Evolutionary conservation across 306 rosid species (phyloP).

Genomic region (Mucuna pruriens): DNA sequence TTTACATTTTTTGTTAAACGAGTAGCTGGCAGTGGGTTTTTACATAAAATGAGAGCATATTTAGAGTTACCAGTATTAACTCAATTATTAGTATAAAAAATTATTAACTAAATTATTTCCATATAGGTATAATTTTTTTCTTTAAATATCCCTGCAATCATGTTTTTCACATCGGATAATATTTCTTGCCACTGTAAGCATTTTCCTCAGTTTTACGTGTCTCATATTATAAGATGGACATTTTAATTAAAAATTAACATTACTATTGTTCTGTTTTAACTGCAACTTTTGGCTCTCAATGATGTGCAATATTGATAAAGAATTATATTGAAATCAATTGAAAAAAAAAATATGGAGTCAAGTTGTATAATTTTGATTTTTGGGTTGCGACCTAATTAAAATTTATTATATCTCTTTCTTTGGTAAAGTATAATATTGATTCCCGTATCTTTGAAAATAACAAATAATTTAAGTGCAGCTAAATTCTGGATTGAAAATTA

Average conservation of each 20-base stretch:
- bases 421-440: background rate
- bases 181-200: background rate
- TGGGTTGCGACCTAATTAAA: background rate
- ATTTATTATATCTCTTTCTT: background rate
- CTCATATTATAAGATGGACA: background rate
- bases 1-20: background rate
- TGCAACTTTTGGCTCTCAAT: constrained; percentile 3
- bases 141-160: background rate
- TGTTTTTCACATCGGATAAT: background rate
- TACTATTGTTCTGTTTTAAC: background rate
- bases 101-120: constrained; percentile 15
- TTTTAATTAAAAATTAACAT: background rate
- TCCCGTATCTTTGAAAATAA: too few species aligned
- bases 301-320: background rate
- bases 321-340: background rate
- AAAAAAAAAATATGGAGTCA: background rate
- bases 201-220: background rate
- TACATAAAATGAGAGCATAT: background rate
- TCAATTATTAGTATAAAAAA: too few species aligned
- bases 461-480: too few species aligned
- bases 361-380: constrained; percentile 14
- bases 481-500: too few species aligned
- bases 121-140: background rate
- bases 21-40: background rate
- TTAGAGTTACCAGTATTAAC: background rate